Evolutionary conservation across 2,329 filamentous ascomycete genomes (phyloP), one percentile per base, ranked within the genome.

Genomic region (Penicillium sp.): DNA sequence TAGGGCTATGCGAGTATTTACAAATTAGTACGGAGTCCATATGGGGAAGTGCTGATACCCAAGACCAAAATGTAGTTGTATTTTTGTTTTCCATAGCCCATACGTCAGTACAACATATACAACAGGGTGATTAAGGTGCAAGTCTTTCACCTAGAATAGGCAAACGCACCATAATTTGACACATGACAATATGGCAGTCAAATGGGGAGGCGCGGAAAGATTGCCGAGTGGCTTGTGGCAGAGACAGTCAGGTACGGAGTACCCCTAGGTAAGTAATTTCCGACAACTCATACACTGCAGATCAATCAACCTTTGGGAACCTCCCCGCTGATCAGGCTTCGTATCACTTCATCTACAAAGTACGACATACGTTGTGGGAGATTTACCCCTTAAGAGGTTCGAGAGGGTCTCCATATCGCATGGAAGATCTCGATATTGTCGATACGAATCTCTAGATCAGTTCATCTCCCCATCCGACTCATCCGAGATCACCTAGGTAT

Each of bases 381-480:
- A 14, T 34, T 14, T 7, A 23, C 18, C 29, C 38, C 47, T 43
- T n/a, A 18, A 35, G 47, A 16, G n/a, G 23, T 34, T 52, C 26
- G 32, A 40, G 18, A 23, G 11, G 16, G 26, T 23, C 30, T 32
- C 23, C 26, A 38, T 35, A 10, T 43, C 16, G 9, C 10, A 27
- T 19, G 8, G n/a, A n/a, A 47, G 43, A 52, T 52, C 42, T 52
- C 29, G 27, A 47, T 46, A 45, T 23, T 32, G 18, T 41, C 23
- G 26, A 39, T 43, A 19, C 5, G 10, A 30, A 34, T 23, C 43
- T 19, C 19, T n/a, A 36, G 48, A 44, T 51, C 14, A 16, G 5
- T 44, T 14, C 16, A 5, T 23, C 23, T 23, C 23, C 23, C 5
- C 23, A 23, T 23, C 23, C 23, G 27, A 14, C 7, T n/a, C 9